Conservation (phyloP, 2,329 filamentous ascomycete genomes). For the Fusarium siculi region DNA sequence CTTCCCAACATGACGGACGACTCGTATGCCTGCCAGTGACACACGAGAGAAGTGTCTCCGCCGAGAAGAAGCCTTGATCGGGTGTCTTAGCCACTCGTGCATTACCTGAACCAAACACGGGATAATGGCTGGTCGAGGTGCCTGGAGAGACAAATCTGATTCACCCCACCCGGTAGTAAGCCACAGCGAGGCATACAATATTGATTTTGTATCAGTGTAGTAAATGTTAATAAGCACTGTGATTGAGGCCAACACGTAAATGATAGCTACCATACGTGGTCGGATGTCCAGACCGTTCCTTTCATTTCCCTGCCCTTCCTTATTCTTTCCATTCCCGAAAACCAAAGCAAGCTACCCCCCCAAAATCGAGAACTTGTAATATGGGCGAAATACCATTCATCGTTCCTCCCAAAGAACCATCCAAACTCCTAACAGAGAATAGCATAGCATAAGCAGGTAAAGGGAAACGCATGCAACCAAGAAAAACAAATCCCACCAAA, state of each 20-base stretch:
- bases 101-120: background rate
- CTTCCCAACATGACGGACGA: constrained; percentile 10
- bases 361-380: constrained; percentile 16
- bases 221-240: constrained; percentile 9
- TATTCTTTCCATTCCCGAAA: constrained; percentile 8
- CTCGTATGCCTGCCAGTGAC: background rate
- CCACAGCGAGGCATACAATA: background rate
- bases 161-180: background rate
- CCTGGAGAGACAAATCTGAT: background rate
- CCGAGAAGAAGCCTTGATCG: background rate
- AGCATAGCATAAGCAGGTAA: constrained; percentile 22
- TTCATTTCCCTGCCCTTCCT: constrained; percentile 12
- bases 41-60: background rate
- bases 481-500: constrained; percentile 25
- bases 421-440: constrained; percentile 47
- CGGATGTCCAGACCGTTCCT: constrained; percentile 20
- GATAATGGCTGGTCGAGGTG: background rate
- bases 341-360: constrained; percentile 7
- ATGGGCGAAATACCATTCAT: constrained; percentile 26
- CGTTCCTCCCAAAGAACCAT: constrained; percentile 29
- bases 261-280: constrained; percentile 32
- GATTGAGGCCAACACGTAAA: constrained; percentile 21
- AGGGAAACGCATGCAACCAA: constrained; percentile 35
- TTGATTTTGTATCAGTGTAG: background rate
- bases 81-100: background rate